Percentiles rank a stretch among this genome's conserved stretches.
Conservation (phyloP, 768 basidiomycete genomes). For the Cystofilobasidium ferigula region DNA sequence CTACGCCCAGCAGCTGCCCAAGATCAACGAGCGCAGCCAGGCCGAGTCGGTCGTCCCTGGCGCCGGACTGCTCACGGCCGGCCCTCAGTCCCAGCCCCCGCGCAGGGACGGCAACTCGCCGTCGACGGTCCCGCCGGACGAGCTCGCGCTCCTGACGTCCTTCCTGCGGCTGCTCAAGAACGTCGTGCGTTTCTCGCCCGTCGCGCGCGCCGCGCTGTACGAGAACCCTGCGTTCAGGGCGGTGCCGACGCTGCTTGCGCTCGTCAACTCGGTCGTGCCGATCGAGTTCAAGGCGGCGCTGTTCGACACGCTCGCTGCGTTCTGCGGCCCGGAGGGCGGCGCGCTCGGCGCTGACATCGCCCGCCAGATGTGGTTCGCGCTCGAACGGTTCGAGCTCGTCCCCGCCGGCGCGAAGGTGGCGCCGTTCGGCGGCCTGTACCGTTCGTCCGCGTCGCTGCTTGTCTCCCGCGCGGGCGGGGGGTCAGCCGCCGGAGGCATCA, state of each 20-base stretch:
- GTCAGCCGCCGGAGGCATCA: constrained; percentile 56
- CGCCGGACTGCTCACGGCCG: neutral
- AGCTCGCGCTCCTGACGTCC: constrained; percentile 64
- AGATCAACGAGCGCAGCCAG: constrained; percentile 39
- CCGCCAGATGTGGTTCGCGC: constrained; percentile 65
- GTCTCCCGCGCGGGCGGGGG: constrained; percentile 43
- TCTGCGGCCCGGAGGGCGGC: constrained; percentile 71
- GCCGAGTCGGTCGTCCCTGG: neutral
- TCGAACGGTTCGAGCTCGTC: constrained; percentile 68
- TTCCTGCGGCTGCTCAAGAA: constrained; percentile 70
- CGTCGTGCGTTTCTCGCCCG: constrained; percentile 61
- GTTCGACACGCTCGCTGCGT: constrained; percentile 67
- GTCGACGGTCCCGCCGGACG: constrained; percentile 49
- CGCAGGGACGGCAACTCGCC: constrained; percentile 19
- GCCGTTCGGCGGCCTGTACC: constrained; percentile 38
- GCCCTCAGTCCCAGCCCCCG: neutral
- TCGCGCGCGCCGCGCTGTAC: constrained; percentile 66
- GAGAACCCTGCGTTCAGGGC: constrained; percentile 69
- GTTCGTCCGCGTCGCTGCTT: constrained; percentile 32
- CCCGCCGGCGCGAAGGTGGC: constrained; percentile 23
- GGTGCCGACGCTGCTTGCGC: constrained; percentile 63
- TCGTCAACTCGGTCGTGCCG: constrained; percentile 69
- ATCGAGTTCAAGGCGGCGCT: constrained; percentile 81
- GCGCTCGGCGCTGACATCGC: constrained; percentile 61
- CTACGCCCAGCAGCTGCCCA: constrained; percentile 53